A percentile compares a stretch with the other conserved stretches of the same genome.
Conservation (phyloP, 2,329 filamentous ascomycete genomes). For the Aspergillus spinulosporus region DNA sequence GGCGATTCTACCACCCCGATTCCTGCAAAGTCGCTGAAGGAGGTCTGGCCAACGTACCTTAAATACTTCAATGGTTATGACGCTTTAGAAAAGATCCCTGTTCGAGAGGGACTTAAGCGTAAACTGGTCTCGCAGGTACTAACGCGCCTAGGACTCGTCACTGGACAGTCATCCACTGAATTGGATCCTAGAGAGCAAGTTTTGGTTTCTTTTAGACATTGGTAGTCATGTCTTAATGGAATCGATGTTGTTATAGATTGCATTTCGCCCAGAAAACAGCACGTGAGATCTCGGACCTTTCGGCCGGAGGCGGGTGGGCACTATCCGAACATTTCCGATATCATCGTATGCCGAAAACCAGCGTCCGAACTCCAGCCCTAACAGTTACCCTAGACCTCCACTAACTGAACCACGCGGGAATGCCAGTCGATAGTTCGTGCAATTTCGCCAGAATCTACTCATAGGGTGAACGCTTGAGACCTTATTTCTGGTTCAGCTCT, state of each 20-base stretch:
- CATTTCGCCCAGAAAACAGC: background rate
- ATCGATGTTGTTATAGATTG: background rate
- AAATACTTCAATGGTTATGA: conserved; percentile 87
- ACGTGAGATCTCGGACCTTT: conserved; percentile 18
- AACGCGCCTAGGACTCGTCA: conserved; percentile 65
- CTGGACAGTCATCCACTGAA: conserved; percentile 45
- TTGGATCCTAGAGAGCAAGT: conserved; percentile 40
- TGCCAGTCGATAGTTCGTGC: conserved; percentile 12
- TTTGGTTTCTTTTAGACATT: conserved; percentile 67
- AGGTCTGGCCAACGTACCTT: conserved; percentile 70
- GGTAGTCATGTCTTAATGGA: conserved; percentile 48
- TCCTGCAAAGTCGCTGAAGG: conserved; percentile 47
- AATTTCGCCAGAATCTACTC: background rate
- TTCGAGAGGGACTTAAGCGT: conserved; percentile 83
- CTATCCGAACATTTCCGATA: conserved; percentile 25
- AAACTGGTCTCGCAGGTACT: conserved; percentile 61
- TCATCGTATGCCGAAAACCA: conserved; percentile 11
- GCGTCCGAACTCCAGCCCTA: conserved; percentile 14
- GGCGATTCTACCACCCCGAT: conserved; percentile 29
- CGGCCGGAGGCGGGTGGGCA: conserved; percentile 5
- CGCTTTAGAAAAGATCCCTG: conserved; percentile 79
- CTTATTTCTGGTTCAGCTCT: background rate
- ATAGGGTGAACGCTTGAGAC: background rate
- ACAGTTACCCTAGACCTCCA: conserved; percentile 3
- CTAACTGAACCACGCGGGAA: conserved; percentile 1